Evolutionary conservation across 2,329 filamentous ascomycete genomes (phyloP), one percentile per base, ranked within the genome.

Genomic region (Claviceps sp.): DNA sequence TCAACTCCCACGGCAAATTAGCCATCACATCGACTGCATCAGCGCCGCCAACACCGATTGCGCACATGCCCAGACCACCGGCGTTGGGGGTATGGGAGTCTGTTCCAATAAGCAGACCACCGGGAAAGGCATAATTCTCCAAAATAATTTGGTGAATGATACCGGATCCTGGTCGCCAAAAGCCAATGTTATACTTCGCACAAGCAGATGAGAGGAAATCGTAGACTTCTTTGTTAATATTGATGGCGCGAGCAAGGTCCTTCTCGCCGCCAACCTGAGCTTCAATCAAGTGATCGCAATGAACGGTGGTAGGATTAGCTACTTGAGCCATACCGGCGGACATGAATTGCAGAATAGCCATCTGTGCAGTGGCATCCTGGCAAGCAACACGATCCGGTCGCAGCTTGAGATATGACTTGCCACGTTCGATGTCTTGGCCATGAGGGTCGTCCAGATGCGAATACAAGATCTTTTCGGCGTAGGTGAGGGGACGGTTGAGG

Each of bases 341-440:
- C 90, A 98, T 98, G 81, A 98, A 98, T 77, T 98, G 93, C 55
- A 98, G 80, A 61, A 98, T 95, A 59, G 93, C 93, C 93, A 98
- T 98, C 80, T 98, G 93, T 58, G 93, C 93, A 55, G 93, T 97
- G 68, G 93, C 93, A 81, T 98, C 93, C 78, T 98, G 93, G 80
- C 93, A 97, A 71, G 93, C 93, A 65, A 98, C 93, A 72, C 93
- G 88, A 69, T 98, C 93, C 54, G 93, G 93, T 60, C 93, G 87
- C 61, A 98, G 84, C 78, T 91, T 96, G 61, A 98, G 82, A 75
- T 98, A 97, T 55, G 90, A 96, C 64, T 81, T 82, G 66, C 93
- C 93, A 70, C 93, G 89, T 82, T 96, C 83, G 64, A 98, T 95
- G 49, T 97, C 91, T 73, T 97, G 91, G 62, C 83, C 85, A 65